A percentile compares a stretch with the other conserved stretches of the same genome.
Conservation (phyloP, 2,329 filamentous ascomycete species). For the Aspergillus puulaauensis region DNA sequence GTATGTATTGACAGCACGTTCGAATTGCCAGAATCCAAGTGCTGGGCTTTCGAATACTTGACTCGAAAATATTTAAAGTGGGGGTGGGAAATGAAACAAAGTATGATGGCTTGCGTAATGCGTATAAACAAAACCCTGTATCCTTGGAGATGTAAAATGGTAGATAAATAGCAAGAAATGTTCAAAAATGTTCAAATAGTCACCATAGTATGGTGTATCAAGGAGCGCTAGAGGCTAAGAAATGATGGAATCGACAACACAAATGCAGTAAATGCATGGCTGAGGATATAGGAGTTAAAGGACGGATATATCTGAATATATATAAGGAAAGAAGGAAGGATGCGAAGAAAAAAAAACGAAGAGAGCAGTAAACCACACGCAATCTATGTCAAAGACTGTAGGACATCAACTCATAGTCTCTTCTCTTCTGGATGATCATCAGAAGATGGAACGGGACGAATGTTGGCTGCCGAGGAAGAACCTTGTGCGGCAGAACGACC, state of each 20-base stretch:
- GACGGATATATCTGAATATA: background rate
- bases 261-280: background rate
- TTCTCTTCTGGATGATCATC: slow-evolving; percentile 5
- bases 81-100: no score
- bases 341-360: background rate
- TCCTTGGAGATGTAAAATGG: background rate
- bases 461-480: slow-evolving; percentile 9
- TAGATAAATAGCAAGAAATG: background rate
- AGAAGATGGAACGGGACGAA: slow-evolving; percentile 11
- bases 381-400: background rate
- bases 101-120: no score
- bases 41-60: background rate
- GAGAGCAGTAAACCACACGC: background rate
- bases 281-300: background rate
- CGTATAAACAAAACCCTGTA: background rate
- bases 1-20: background rate
- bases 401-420: background rate
- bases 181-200: background rate
- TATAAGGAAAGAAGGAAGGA: background rate
- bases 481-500: slow-evolving; percentile 44
- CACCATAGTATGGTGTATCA: background rate
- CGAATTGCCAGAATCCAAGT: background rate
- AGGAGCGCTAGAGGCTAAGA: background rate
- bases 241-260: background rate
- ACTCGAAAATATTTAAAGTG: background rate